Percentiles rank a stretch among this genome's conserved stretches.
Evolutionary conservation across 495 filamentous ascomycete genomes (phyloP).

Genomic region (Daldinia bambusicola): DNA sequence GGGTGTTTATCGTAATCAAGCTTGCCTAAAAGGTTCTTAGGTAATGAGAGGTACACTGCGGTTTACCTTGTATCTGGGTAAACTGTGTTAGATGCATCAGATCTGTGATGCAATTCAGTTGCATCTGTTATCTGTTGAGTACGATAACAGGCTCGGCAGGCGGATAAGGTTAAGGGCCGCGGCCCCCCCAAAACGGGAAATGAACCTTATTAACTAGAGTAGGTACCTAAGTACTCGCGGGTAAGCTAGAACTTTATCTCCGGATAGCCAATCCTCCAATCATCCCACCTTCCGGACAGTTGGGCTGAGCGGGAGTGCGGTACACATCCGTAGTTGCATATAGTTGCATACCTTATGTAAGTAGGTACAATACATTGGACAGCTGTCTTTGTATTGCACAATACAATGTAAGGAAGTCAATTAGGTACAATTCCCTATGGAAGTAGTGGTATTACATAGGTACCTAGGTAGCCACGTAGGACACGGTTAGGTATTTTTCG

Average conservation of each 20-base stretch:
- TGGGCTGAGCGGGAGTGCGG: slow-evolving; percentile 3
- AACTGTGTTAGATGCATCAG: slow-evolving; percentile 22
- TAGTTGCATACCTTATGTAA: background rate
- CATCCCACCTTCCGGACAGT: slow-evolving; percentile 6
- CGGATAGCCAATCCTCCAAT: slow-evolving; percentile 24
- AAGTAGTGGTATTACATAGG: background rate
- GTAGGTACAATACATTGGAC: no score
- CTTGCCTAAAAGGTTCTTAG: slow-evolving; percentile 7
- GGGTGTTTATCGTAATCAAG: slow-evolving; percentile 11
- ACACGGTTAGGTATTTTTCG: no score
- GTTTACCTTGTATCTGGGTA: slow-evolving; percentile 5
- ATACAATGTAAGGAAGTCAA: no score
- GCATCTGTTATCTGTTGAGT: background rate
- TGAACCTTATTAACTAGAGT: no score
- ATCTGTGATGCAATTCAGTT: background rate
- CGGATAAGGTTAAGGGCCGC: slow-evolving; percentile 19
- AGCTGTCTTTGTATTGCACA: no score
- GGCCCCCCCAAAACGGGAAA: no score
- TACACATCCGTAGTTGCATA: background rate
- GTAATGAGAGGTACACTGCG: slow-evolving; percentile 3
- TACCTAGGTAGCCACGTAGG: slow-evolving; percentile 1
- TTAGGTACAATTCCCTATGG: no score
- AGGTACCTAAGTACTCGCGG: no score
- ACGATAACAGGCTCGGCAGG: background rate
- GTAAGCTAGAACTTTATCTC: slow-evolving; percentile 24